Percentiles rank a stretch among this genome's conserved stretches.
These are phyloP conservation scores for Phytophthora multivora DNA, from an alignment of 352 stramenopile species.

Conservation along the genomic window DNA sequence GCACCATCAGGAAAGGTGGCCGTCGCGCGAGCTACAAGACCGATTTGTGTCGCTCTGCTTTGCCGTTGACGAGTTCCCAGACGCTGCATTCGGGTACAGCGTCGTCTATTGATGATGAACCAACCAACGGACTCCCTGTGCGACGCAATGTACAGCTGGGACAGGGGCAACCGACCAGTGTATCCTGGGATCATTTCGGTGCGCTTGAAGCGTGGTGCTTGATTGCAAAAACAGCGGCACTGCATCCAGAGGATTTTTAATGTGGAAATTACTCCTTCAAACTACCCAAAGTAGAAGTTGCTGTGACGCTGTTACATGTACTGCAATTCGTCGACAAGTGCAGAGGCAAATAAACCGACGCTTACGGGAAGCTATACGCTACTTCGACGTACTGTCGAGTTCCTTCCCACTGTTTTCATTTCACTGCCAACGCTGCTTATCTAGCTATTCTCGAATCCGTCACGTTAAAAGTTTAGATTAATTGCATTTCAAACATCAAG, in stretches of 20 bases:
- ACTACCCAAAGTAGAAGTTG: too few relatives aligned
- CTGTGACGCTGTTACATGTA: neutral
- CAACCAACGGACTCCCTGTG: neutral
- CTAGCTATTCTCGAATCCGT: conserved; percentile 1
- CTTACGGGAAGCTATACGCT: too few relatives aligned
- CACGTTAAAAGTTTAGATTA: conserved; percentile 3
- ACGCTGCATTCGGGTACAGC: neutral
- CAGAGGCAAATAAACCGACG: neutral
- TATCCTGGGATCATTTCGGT: conserved; percentile 19
- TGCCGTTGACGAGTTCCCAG: neutral
- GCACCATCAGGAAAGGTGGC: conserved; percentile 26
- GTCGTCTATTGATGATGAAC: neutral
- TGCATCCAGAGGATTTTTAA: neutral
- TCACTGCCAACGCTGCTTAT: neutral
- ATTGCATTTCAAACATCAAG: neutral
- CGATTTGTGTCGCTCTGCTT: too few relatives aligned
- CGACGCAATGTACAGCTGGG: conserved; percentile 17
- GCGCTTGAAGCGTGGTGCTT: conserved; percentile 7
- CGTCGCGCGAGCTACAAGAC: neutral
- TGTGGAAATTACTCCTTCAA: too few relatives aligned
- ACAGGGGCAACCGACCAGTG: conserved; percentile 9
- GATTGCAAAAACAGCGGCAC: neutral
- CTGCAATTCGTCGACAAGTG: neutral
- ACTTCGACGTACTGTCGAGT: conserved; percentile 6
- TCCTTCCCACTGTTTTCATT: too few relatives aligned